Evolutionary conservation across 2,329 filamentous ascomycete genomes (phyloP).

Genomic region (Gaeumannomyces tritici): DNA sequence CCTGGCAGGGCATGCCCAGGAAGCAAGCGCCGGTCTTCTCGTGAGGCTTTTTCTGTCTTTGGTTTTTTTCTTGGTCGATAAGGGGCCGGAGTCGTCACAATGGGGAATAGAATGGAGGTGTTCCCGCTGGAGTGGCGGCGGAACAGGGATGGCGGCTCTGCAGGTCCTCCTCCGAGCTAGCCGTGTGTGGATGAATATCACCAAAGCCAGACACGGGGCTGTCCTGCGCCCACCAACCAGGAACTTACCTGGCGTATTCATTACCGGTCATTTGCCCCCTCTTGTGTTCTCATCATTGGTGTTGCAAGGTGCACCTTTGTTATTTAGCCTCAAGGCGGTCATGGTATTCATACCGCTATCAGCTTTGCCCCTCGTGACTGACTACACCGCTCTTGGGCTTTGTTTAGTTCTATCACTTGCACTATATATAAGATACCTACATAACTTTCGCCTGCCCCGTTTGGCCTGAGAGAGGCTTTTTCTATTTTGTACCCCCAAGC

Average conservation of each 20-base stretch:
- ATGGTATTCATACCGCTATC: neutral
- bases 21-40: neutral
- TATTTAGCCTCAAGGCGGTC: neutral
- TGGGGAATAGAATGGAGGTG: neutral
- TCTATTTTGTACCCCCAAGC: neutral
- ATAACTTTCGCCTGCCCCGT: neutral
- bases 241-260: neutral
- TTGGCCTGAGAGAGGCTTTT: neutral
- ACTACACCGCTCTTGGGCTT: neutral
- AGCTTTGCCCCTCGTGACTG: neutral
- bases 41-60: neutral
- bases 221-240: neutral
- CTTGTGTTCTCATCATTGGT: neutral
- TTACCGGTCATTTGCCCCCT: neutral
- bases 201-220: neutral
- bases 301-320: neutral
- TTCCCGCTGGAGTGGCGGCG: neutral
- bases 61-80: neutral
- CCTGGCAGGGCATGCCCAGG: neutral
- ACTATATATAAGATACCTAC: neutral
- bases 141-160: neutral
- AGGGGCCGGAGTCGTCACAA: constrained; percentile 6
- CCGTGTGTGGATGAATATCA: neutral
- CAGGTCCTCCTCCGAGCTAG: neutral
- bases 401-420: neutral